Conservation (phyloP, 78 protist genomes). For the Speleostelium caveatum region DNA sequence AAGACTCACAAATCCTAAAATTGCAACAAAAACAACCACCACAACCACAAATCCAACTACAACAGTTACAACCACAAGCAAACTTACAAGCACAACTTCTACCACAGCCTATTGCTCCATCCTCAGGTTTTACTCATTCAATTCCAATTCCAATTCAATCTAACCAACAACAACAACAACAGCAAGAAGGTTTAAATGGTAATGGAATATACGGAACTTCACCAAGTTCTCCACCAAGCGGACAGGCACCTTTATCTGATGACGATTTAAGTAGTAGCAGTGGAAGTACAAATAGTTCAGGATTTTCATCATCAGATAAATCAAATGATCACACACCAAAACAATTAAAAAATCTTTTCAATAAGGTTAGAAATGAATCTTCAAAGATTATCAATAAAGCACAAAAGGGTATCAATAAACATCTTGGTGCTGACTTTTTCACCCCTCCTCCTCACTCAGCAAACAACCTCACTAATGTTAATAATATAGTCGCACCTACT, state of each 20-base stretch:
- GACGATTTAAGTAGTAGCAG: neutral
- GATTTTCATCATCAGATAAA: neutral
- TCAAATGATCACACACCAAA: neutral
- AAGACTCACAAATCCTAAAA: constrained; percentile 9
- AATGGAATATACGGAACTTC: neutral
- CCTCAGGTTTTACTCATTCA: neutral
- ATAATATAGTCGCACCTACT: neutral
- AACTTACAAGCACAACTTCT: no score
- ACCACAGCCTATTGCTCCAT: no score
- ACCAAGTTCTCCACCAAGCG: neutral
- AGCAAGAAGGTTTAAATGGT: no score
- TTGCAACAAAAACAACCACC: neutral
- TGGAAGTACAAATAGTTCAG: neutral
- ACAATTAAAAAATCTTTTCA: constrained; percentile 8
- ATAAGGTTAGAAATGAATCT: constrained; percentile 42
- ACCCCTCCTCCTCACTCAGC: neutral
- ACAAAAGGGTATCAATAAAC: constrained; percentile 51
- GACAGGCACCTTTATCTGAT: constrained; percentile 15
- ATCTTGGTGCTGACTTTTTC: constrained; percentile 52
- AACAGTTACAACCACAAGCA: no score
- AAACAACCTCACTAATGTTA: neutral
- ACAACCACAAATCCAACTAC: no score
- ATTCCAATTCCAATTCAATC: constrained; percentile 16
- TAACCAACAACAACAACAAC: no score
- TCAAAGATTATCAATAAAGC: constrained; percentile 59